phyloP scores from a whole-genome alignment of 2,329 filamentous ascomycete genomes.

The Penicillium freii region DNA sequence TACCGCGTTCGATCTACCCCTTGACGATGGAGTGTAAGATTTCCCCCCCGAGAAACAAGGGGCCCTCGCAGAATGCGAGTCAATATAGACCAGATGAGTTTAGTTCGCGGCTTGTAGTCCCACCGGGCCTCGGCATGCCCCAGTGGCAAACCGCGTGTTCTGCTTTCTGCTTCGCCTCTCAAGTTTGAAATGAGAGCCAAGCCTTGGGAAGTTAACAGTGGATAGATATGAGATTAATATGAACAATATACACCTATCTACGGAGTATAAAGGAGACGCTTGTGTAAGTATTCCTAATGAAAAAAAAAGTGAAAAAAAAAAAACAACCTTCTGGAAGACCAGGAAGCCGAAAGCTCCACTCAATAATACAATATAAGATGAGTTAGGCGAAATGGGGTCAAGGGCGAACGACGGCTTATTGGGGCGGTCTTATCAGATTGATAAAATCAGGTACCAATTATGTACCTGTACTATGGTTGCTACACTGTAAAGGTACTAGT shows the following conservation, averaged over 20 bases:
- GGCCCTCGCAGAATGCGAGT: not conserved
- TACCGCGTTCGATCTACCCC: not conserved
- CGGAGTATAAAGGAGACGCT: not conserved
- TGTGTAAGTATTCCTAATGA: not conserved
- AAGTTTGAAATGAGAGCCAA: not conserved
- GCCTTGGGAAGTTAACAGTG: not conserved
- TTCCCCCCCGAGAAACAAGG: not conserved
- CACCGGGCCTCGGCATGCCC: conserved; percentile 4
- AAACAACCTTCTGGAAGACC: conserved; percentile 1
- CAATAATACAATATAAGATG: not conserved
- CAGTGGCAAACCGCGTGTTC: conserved; percentile 1
- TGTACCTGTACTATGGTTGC: not conserved
- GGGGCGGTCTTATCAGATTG: conserved; percentile 10
- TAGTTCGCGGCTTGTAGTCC: not conserved
- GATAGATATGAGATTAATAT: not conserved
- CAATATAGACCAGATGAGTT: not conserved
- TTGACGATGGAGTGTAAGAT: not conserved
- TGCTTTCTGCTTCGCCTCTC: not conserved
- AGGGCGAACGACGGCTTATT: conserved; percentile 1
- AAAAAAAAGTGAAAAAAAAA: not conserved
- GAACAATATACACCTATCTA: too few species aligned
- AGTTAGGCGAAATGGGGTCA: conserved; percentile 6
- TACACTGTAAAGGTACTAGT: not conserved
- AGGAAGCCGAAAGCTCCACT: conserved; percentile 4
- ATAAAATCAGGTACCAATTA: conserved; percentile 2